Conservation (phyloP, 2,329 filamentous ascomycete genomes). For the Penicillium psychrosexuale region DNA sequence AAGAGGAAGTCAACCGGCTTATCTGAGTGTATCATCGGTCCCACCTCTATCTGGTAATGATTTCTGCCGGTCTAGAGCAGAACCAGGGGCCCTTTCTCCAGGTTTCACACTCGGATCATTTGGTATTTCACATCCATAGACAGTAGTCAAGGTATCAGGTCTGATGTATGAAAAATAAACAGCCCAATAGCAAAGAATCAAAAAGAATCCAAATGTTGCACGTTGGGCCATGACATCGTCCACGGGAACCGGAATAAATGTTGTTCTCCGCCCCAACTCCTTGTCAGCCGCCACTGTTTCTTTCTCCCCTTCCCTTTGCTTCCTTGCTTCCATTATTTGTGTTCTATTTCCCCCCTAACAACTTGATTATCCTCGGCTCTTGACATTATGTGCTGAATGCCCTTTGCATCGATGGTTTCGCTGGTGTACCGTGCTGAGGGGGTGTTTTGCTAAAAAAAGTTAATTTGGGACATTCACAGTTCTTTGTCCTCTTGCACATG, state of each 20-base stretch:
- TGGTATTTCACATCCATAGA: not conserved
- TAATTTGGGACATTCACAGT: constrained; percentile 2
- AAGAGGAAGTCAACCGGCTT: not conserved
- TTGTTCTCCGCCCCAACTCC: constrained; percentile 32
- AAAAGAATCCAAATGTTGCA: not conserved
- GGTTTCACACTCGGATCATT: constrained; percentile 1
- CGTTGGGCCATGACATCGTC: constrained; percentile 12
- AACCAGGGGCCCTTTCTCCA: not conserved
- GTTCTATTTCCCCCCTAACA: constrained; percentile 3
- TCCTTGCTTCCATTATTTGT: constrained; percentile 18
- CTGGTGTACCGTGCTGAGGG: constrained; percentile 21
- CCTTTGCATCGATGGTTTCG: constrained; percentile 27
- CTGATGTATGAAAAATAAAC: not conserved
- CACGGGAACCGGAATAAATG: constrained; percentile 20
- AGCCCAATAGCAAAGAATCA: not conserved
- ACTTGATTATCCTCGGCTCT: not conserved
- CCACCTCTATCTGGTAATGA: constrained; percentile 2
- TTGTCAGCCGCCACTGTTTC: constrained; percentile 32
- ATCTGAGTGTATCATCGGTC: not conserved
- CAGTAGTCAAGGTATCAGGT: not conserved
- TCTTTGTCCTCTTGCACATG: constrained; percentile 13
- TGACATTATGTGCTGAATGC: constrained; percentile 14
- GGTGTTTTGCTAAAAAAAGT: constrained; percentile 13
- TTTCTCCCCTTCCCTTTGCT: constrained; percentile 20
- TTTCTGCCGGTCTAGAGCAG: constrained; percentile 5